Percentiles rank a stretch among this genome's conserved stretches.
phyloP scores from a whole-genome alignment of 768 basidiomycete species.

The Leucogyrophana mollusca region DNA sequence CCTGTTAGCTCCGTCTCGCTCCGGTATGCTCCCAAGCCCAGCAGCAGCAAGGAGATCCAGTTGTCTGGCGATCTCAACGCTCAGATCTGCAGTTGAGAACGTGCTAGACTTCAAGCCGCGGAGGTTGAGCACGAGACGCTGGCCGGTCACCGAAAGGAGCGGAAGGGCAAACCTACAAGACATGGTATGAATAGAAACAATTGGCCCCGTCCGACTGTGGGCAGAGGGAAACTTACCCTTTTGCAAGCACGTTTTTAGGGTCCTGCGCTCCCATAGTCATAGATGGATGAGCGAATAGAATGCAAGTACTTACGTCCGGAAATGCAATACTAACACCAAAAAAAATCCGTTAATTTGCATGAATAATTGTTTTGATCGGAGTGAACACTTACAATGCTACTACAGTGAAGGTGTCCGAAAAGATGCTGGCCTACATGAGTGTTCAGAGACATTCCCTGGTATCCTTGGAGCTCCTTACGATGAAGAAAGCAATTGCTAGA shows the following conservation, averaged over 20 bases:
- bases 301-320: not conserved
- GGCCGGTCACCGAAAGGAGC: conserved; percentile 13
- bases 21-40: no score
- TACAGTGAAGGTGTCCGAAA: no score
- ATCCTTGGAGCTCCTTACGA: no score
- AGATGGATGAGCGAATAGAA: not conserved
- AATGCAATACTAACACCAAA: no score
- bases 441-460: no score
- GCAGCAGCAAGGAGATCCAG: conserved; percentile 1
- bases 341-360: no score
- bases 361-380: no score
- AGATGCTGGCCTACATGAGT: no score
- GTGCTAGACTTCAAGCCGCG: conserved; percentile 5
- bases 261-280: not conserved
- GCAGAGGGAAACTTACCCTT: not conserved
- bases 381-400: no score
- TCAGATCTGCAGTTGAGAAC: conserved; percentile 5
- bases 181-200: not conserved
- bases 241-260: not conserved
- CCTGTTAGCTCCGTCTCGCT: no score
- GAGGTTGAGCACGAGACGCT: conserved; percentile 18
- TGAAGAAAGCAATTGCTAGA: no score
- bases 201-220: no score
- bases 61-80: conserved; percentile 19
- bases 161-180: conserved; percentile 14